Conservation (phyloP, 371 early-diverging fungal species). For the Actinomucor elegans region DNA sequence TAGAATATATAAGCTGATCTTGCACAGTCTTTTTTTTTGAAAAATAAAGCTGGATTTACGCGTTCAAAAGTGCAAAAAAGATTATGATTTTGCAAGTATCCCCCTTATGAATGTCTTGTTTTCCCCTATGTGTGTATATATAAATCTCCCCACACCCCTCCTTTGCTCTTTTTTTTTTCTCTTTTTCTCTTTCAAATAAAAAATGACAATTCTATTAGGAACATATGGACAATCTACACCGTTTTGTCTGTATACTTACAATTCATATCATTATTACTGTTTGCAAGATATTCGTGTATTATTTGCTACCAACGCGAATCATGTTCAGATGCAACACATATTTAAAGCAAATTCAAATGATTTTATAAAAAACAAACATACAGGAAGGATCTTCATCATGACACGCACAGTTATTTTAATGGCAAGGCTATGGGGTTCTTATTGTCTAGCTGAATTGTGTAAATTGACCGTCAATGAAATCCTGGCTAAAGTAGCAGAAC, state of each 20-base stretch:
- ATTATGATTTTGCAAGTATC: too few species aligned
- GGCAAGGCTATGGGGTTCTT: slow-evolving; percentile 26
- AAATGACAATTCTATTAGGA: slow-evolving; percentile 17
- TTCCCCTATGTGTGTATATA: slow-evolving; percentile 7
- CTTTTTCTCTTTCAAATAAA: neutral
- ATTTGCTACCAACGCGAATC: slow-evolving; percentile 8
- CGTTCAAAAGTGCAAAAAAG: too few species aligned
- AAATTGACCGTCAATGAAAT: slow-evolving; percentile 28
- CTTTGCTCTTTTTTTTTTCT: slow-evolving; percentile 12
- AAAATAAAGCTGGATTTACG: too few species aligned
- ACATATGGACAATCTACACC: slow-evolving; percentile 8
- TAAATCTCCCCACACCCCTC: neutral
- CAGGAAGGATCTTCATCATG: slow-evolving; percentile 15
- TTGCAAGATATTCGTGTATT: slow-evolving; percentile 21
- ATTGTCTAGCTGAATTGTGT: slow-evolving; percentile 38
- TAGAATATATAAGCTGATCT: slow-evolving; percentile 6
- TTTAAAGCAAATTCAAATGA: slow-evolving; percentile 11
- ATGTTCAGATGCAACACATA: too few species aligned
- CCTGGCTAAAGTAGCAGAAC: slow-evolving; percentile 27
- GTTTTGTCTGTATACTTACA: slow-evolving; percentile 13
- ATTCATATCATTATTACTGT: slow-evolving; percentile 15
- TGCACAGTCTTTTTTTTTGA: neutral
- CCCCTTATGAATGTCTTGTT: too few species aligned
- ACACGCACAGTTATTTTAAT: slow-evolving; percentile 19
- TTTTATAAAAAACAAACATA: slow-evolving; percentile 11